Evolutionary conservation across 768 basidiomycete genomes (phyloP).

Genomic region (Lepiota brunneoincarnata): DNA sequence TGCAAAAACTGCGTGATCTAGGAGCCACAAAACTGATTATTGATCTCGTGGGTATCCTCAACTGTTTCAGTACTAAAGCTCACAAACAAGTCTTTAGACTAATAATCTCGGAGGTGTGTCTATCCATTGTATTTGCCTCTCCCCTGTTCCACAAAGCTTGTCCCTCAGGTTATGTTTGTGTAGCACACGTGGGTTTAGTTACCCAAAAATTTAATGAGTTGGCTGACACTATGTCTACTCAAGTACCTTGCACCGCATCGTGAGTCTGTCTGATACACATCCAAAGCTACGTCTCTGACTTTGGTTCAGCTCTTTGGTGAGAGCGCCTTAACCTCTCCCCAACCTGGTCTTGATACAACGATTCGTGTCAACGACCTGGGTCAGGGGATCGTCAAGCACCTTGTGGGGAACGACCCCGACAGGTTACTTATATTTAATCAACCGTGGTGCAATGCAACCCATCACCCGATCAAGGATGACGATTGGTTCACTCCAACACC

Average conservation of each 20-base stretch:
- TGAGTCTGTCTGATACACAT: constrained; percentile 17
- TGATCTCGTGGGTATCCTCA: constrained; percentile 43
- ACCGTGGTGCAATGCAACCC: constrained; percentile 44
- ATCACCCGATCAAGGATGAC: constrained; percentile 34
- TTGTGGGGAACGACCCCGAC: constrained; percentile 40
- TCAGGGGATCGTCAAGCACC: constrained; percentile 41
- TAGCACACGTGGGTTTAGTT: constrained; percentile 46
- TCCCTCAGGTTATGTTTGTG: constrained; percentile 48
- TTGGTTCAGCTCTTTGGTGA: constrained; percentile 45
- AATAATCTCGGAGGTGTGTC: constrained; percentile 40
- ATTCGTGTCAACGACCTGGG: constrained; percentile 48
- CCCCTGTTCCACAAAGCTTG: background rate
- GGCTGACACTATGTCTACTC: background rate
- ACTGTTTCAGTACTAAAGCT: background rate
- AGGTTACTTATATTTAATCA: constrained; percentile 47
- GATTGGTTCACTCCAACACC: constrained; percentile 48
- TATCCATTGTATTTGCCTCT: background rate
- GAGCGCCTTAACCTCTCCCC: constrained; percentile 47
- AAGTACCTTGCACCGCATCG: constrained; percentile 48
- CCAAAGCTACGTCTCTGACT: background rate
- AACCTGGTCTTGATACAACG: constrained; percentile 52
- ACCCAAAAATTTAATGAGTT: background rate
- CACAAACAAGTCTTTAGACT: constrained; percentile 26
- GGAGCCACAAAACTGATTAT: constrained; percentile 56
- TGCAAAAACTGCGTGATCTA: constrained; percentile 40